Base-by-base conservation (phyloP, 805 yeast species). In the Wickerhamomyces subpelliculosus region DNA sequence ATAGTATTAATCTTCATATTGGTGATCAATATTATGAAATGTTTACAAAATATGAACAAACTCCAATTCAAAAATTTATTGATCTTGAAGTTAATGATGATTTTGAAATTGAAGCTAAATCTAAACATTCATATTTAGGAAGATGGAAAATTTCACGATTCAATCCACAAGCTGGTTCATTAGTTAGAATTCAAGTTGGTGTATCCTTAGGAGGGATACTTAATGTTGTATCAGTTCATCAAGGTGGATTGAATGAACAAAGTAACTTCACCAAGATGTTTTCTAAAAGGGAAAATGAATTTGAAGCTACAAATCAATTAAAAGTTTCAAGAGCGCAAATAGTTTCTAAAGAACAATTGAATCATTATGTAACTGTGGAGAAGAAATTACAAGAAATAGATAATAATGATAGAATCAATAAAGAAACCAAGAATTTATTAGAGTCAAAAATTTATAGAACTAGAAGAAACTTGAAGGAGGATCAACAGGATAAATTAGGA, bases 391-490 rank as follows among this genome's bases (percentile, higher is more conserved):
- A 72, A 45, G 72, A 79, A 58, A 83, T 77, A 55, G 94, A 84
- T 65, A 82, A 82, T 70, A 77, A 81, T 49, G 88, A 84, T 46
- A 86, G 86, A 39, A 89, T 83, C 63, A 84, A 93, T 47, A 90
- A 84, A 68, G 90, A 84, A 66, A 79, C 82, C 61, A 84, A 84
- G 79, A 84, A 84, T 60, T 85, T 88, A 37, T 70, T 84, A 40
- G 93, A 84, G 70, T 90, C 83, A 68, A 84, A 83, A 70, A 84
- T 84, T 55, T 84, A 84, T 64, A 87, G 81, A 55, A 75, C 83
- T 60, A 78, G 93, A 65, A 87, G 59, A 84, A 84, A 68, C 69
- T 83, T 54, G 73, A 82, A 61, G 69, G 74, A 48, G 74, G 58
- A 87, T 89, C 36, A 66, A 76, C 45, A 82, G 73, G 34, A 68